Evolutionary conservation across 495 filamentous ascomycete genomes (phyloP).

Genomic region (Cercophora samala): DNA sequence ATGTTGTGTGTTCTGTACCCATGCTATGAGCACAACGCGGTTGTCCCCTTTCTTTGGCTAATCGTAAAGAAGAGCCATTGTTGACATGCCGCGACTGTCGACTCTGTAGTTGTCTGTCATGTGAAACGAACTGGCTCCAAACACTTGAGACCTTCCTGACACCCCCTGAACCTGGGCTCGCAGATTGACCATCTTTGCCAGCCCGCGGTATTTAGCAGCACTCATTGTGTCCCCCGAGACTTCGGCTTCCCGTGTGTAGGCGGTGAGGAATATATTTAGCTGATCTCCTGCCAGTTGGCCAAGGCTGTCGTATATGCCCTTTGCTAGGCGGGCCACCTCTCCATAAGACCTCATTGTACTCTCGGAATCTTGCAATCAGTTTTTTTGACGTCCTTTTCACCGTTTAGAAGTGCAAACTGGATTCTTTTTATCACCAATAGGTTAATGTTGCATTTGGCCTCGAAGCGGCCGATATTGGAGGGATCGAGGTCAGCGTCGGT

Average conservation of each 20-base stretch:
- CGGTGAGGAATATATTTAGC: neutral
- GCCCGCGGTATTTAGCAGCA: neutral
- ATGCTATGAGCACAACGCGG: neutral
- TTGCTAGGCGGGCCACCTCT: neutral
- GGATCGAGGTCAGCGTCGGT: neutral
- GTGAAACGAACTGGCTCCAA: neutral
- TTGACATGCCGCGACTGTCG: neutral
- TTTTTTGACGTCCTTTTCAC: neutral
- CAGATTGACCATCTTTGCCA: neutral
- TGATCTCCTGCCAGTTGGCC: neutral
- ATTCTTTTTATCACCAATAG: neutral
- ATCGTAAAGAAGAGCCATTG: neutral
- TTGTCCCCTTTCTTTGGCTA: neutral
- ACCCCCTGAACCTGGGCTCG: neutral
- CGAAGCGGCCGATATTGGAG: neutral
- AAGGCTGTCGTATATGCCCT: neutral
- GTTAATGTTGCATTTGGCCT: neutral
- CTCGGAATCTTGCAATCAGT: neutral
- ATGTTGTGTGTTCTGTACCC: neutral
- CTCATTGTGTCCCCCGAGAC: neutral
- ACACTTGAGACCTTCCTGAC: neutral
- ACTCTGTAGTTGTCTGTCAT: neutral
- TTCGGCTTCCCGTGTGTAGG: neutral
- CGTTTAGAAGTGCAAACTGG: neutral
- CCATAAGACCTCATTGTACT: neutral